Conservation (phyloP, 1,284 basidiomycete species). For the Grifola frondosa region DNA sequence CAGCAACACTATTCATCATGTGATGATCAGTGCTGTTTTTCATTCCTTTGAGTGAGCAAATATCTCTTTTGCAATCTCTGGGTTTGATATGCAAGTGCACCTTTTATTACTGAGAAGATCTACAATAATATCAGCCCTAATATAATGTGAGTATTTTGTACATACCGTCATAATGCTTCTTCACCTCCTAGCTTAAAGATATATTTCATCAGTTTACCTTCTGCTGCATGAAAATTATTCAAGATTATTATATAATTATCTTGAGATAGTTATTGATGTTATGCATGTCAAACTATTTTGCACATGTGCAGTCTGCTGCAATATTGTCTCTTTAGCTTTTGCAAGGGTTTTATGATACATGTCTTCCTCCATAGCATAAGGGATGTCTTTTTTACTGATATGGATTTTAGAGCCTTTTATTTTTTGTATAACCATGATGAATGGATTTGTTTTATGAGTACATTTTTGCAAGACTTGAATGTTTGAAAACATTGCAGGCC, state of each 20-base stretch:
- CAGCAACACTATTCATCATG: too few species aligned
- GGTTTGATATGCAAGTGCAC: not conserved
- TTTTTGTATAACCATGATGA: too few species aligned
- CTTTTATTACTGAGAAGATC: not conserved
- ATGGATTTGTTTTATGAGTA: too few species aligned
- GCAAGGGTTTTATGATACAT: not conserved
- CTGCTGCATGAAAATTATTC: not conserved
- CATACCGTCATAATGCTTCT: not conserved
- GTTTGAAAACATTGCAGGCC: too few species aligned
- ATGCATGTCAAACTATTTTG: not conserved
- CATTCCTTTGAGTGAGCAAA: not conserved
- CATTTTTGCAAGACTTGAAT: too few species aligned
- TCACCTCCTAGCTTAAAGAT: slow-evolving; percentile 1
- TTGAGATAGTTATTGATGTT: not conserved
- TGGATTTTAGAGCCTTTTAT: too few species aligned
- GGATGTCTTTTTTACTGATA: not conserved
- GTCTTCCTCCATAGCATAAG: not conserved
- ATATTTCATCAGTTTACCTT: slow-evolving; percentile 1
- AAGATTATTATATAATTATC: not conserved
- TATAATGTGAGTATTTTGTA: not conserved
- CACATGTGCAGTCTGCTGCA: not conserved
- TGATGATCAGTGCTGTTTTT: slow-evolving; percentile 2
- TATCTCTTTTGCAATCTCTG: not conserved
- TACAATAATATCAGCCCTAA: not conserved
- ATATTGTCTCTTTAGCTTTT: not conserved